Evolutionary conservation across 2,329 filamentous ascomycete genomes (phyloP).

Genomic region (Xylariales sp.): DNA sequence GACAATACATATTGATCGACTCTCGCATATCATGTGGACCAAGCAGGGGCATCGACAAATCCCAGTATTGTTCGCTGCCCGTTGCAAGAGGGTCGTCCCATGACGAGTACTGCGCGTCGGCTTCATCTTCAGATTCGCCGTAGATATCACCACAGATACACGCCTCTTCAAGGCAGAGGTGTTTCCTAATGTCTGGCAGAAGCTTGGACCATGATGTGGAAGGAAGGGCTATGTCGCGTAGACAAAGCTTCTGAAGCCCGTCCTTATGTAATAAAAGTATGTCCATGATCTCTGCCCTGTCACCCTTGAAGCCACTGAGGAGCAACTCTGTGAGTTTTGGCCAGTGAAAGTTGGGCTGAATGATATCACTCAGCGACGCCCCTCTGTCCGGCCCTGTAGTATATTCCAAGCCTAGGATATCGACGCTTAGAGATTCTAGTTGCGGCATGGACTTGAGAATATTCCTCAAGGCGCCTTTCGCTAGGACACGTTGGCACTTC

Average conservation of each 20-base stretch:
- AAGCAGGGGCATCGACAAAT: constrained; percentile 37
- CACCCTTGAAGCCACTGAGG: constrained; percentile 41
- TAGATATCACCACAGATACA: constrained; percentile 45
- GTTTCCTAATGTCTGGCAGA: constrained; percentile 45
- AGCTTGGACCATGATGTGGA: constrained; percentile 45
- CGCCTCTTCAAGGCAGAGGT: constrained; percentile 40
- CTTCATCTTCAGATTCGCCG: constrained; percentile 39
- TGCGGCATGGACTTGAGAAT: constrained; percentile 43
- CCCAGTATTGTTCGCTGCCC: constrained; percentile 38
- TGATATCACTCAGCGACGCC: constrained; percentile 39
- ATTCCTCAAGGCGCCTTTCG: constrained; percentile 41
- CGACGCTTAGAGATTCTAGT: constrained; percentile 42
- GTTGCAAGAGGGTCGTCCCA: neutral
- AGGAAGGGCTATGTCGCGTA: constrained; percentile 41
- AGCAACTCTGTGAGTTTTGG: constrained; percentile 40
- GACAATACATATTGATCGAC: constrained; percentile 40
- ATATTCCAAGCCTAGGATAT: constrained; percentile 34
- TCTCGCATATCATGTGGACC: constrained; percentile 31
- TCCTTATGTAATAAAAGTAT: constrained; percentile 43
- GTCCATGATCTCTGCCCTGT: constrained; percentile 43
- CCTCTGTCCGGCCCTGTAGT: constrained; percentile 23
- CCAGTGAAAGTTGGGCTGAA: constrained; percentile 45
- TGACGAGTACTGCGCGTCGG: constrained; percentile 4
- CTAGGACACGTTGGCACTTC: constrained; percentile 38
- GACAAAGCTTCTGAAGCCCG: constrained; percentile 44